These are phyloP conservation scores for Ceratocystis colombiana DNA, from an alignment of 2,329 filamentous ascomycete genomes.

Conservation along the genomic window DNA sequence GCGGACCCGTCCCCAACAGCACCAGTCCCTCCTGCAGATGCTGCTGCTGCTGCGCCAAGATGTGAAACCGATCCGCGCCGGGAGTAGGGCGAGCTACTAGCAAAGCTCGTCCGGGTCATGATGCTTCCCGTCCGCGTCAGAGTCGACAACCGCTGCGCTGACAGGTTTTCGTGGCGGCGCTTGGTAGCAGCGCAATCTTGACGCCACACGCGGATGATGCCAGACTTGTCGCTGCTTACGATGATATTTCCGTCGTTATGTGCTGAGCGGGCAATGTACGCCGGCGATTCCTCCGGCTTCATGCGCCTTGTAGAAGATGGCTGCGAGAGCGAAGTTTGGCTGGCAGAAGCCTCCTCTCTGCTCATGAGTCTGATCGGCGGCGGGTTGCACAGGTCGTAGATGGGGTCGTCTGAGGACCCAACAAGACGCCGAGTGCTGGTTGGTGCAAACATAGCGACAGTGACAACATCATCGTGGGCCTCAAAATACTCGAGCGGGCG, in stretches of 20 bases:
- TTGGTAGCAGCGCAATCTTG: constrained; percentile 86
- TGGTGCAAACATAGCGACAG: constrained; percentile 78
- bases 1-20: neutral
- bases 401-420: constrained; percentile 71
- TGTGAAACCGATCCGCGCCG: constrained; percentile 44
- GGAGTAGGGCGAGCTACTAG: constrained; percentile 40
- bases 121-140: constrained; percentile 50
- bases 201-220: constrained; percentile 85
- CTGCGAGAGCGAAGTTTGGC: constrained; percentile 35
- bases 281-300: constrained; percentile 58
- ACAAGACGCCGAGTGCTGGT: constrained; percentile 66
- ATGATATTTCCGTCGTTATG: constrained; percentile 83
- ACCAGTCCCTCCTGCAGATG: constrained; percentile 28
- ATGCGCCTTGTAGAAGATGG: constrained; percentile 33
- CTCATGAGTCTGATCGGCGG: constrained; percentile 76
- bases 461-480: constrained; percentile 79
- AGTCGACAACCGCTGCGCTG: constrained; percentile 63
- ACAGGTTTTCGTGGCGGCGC: constrained; percentile 65
- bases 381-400: constrained; percentile 95
- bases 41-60: constrained; percentile 28
- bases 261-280: constrained; percentile 63
- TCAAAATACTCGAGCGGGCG: constrained; percentile 81
- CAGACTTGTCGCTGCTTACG: constrained; percentile 78
- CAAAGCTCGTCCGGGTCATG: constrained; percentile 43
- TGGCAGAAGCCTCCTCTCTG: constrained; percentile 50